These are phyloP conservation scores for Solanum clarkiae DNA, from an alignment of 257 asterid species.

Conservation along the genomic window DNA sequence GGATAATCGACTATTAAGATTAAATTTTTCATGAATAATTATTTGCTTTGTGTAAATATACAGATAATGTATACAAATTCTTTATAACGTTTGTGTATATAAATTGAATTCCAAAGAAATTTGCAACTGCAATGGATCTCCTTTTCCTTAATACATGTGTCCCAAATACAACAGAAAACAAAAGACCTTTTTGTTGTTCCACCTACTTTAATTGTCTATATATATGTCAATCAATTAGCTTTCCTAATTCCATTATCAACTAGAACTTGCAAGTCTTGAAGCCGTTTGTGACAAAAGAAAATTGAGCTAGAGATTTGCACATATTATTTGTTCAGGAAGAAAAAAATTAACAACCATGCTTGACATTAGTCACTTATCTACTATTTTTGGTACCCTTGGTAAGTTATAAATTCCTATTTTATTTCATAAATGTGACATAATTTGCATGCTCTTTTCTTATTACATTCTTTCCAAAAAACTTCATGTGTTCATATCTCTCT, in stretches of 20 bases:
- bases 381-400: slow-evolving; percentile 10
- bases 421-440: neutral
- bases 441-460: neutral
- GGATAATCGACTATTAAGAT: neutral
- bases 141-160: neutral
- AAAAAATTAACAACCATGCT: neutral
- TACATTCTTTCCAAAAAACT: neutral
- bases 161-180: neutral
- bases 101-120: neutral
- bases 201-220: neutral
- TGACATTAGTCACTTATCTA: neutral
- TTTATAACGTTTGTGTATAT: neutral
- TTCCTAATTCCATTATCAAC: neutral
- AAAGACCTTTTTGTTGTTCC: neutral
- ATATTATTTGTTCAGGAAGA: neutral
- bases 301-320: neutral
- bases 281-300: neutral
- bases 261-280: neutral
- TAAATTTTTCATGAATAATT: neutral
- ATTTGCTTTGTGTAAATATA: neutral
- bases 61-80: neutral
- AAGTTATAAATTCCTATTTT: neutral
- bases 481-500: neutral
- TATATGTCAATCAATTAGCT: neutral
- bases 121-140: neutral